Conservation (phyloP, 371 early-diverging fungal species). For the Chytridiales sp. region DNA sequence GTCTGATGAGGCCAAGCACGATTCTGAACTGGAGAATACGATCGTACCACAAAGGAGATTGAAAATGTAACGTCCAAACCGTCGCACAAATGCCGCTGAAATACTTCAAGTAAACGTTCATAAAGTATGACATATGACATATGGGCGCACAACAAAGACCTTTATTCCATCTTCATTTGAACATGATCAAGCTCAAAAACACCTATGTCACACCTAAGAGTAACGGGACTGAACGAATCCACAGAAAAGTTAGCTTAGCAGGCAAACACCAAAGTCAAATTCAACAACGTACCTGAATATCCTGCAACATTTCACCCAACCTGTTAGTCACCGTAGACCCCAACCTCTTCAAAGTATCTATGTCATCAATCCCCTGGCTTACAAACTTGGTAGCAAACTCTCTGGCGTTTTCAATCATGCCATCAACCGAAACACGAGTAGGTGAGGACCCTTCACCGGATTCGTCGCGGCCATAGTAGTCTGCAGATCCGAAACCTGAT, state of each 20-base stretch:
- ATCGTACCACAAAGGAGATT: too few relatives aligned
- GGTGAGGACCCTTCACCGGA: background rate
- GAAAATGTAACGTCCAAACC: too few relatives aligned
- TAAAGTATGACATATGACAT: too few relatives aligned
- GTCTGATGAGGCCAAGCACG: too few relatives aligned
- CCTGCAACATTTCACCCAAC: constrained; percentile 42
- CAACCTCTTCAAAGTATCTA: constrained; percentile 67
- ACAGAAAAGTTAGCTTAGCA: background rate
- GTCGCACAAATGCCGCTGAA: too few relatives aligned
- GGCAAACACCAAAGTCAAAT: constrained; percentile 1
- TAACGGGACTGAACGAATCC: background rate
- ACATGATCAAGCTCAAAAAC: too few relatives aligned
- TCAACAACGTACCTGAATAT: constrained; percentile 41
- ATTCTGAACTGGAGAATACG: too few relatives aligned
- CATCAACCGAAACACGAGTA: constrained; percentile 37
- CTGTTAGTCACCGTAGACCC: constrained; percentile 64
- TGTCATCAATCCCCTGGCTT: constrained; percentile 72
- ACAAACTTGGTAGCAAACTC: constrained; percentile 69
- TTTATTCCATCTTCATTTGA: too few relatives aligned
- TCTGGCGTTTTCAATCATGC: constrained; percentile 48
- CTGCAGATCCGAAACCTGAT: constrained; percentile 73
- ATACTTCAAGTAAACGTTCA: too few relatives aligned
- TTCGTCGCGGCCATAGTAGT: constrained; percentile 70
- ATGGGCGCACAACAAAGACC: too few relatives aligned
- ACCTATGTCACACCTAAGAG: background rate